Conservation (phyloP, 805 yeast species). For the Kluyveromyces lactis region DNA sequence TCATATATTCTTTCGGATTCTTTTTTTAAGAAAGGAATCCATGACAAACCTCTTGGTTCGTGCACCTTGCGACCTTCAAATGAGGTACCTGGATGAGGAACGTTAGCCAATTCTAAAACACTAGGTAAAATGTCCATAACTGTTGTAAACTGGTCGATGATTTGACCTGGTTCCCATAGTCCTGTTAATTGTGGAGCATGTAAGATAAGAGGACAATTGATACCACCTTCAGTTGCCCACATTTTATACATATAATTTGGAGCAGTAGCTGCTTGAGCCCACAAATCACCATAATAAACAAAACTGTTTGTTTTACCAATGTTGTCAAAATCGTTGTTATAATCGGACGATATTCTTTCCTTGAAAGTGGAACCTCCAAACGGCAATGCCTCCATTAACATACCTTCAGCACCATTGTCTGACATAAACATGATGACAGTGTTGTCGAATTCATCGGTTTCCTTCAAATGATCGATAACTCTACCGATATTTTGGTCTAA, state of each 20-base stretch:
- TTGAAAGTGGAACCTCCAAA: constrained; percentile 15
- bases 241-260: constrained; percentile 46
- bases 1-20: constrained; percentile 29
- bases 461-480: constrained; percentile 35
- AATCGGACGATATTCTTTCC: constrained; percentile 28
- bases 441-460: constrained; percentile 40
- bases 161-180: constrained; percentile 22
- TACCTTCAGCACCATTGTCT: constrained; percentile 60
- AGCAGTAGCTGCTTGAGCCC: constrained; percentile 59
- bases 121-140: constrained; percentile 59
- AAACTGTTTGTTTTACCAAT: constrained; percentile 42
- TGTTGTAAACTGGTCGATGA: constrained; percentile 37
- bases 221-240: constrained; percentile 56
- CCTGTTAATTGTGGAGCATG: constrained; percentile 33
- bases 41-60: constrained; percentile 38
- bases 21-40: constrained; percentile 33
- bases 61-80: constrained; percentile 39
- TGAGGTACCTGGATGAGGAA: constrained; percentile 34
- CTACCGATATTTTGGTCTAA: constrained; percentile 46
- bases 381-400: constrained; percentile 50
- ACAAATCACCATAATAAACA: constrained; percentile 45
- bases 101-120: constrained; percentile 40
- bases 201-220: constrained; percentile 46
- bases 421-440: constrained; percentile 53
- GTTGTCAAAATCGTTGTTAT: constrained; percentile 37